phyloP scores from a whole-genome alignment of 768 basidiomycete genomes.

The Gautieria morchelliformis region DNA sequence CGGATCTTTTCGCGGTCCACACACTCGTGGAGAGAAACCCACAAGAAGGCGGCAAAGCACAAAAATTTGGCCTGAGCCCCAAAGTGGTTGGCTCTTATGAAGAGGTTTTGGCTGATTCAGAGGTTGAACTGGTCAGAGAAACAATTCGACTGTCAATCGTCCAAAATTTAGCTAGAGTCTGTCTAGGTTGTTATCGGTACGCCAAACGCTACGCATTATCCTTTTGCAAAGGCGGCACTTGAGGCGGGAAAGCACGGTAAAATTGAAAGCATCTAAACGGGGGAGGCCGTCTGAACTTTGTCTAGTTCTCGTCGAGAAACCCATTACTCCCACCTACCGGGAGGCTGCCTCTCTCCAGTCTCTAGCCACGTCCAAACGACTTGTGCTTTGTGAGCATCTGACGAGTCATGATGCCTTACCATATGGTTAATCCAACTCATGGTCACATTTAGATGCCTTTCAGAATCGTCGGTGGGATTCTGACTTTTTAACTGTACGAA shows the following conservation, averaged over 20 bases:
- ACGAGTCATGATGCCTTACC: too few species aligned
- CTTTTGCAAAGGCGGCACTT: conserved; percentile 51
- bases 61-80: conserved; percentile 46
- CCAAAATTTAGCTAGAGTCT: not conserved
- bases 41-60: conserved; percentile 51
- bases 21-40: conserved; percentile 74
- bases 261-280: conserved; percentile 7
- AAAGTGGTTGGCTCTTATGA: conserved; percentile 53
- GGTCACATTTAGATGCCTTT: conserved; percentile 33
- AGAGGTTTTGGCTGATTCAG: conserved; percentile 47
- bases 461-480: conserved; percentile 76
- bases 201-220: conserved; percentile 67
- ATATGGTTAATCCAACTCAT: not conserved
- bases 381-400: conserved; percentile 39
- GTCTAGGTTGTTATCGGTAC: conserved; percentile 43
- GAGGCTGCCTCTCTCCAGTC: conserved; percentile 53
- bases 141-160: not conserved
- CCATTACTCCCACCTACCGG: conserved; percentile 49
- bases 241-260: conserved; percentile 67
- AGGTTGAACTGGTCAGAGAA: conserved; percentile 47
- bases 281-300: not conserved
- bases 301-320: conserved; percentile 73
- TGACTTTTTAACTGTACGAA: conserved; percentile 60
- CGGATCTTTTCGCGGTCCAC: conserved; percentile 58
- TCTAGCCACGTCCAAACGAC: conserved; percentile 47